Percentiles rank a stretch among this genome's conserved stretches.
These are phyloP conservation scores for Colletotrichum sp. DNA, from an alignment of 2,329 filamentous ascomycete genomes.

Conservation along the genomic window DNA sequence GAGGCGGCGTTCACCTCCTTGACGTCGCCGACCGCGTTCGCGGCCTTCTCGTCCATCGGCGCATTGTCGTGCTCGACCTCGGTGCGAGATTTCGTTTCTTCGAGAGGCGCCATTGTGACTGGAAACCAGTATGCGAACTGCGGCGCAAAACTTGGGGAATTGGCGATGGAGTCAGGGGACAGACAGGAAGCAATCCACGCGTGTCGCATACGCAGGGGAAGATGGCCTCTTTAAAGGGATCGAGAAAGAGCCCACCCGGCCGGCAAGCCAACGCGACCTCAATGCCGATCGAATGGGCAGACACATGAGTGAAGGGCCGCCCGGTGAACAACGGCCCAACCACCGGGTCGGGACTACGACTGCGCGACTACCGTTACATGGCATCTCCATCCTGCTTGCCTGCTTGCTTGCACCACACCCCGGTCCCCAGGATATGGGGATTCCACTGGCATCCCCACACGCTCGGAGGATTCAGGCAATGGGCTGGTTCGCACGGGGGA, in stretches of 20 bases:
- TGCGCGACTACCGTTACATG: constrained; percentile 10
- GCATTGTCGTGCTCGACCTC: constrained; percentile 16
- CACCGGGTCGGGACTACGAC: background rate
- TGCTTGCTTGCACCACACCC: background rate
- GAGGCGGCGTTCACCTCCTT: constrained; percentile 40
- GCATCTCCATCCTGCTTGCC: background rate
- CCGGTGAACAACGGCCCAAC: background rate
- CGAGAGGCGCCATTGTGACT: constrained; percentile 7
- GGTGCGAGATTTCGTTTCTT: constrained; percentile 1
- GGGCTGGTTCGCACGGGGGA: background rate
- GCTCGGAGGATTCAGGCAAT: background rate
- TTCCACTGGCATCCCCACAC: background rate
- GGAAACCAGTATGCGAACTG: background rate
- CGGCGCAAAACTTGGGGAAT: background rate
- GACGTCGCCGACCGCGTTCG: constrained; percentile 24
- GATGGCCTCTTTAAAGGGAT: background rate
- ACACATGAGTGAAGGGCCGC: background rate
- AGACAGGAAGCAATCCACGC: background rate
- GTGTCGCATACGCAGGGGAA: background rate
- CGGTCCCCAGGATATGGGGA: background rate
- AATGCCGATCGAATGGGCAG: background rate
- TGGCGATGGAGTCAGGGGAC: background rate
- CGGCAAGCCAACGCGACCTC: background rate
- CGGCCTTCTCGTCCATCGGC: constrained; percentile 8
- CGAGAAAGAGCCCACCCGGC: background rate